Base-by-base conservation (phyloP, 805 yeast genomes). In the Zygosaccharomyces lentus region DNA sequence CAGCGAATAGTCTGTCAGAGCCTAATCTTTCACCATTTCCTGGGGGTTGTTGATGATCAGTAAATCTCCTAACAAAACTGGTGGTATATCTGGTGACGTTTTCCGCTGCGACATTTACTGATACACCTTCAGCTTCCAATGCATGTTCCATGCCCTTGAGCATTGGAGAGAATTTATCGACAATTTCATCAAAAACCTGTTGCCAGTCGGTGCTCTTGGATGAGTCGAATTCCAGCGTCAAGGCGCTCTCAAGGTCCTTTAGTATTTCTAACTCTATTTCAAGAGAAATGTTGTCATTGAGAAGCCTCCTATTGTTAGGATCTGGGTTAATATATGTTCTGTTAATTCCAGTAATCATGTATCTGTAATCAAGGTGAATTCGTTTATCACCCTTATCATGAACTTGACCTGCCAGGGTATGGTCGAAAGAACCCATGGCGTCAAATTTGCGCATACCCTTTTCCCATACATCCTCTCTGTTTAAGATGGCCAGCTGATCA, bases 181-280 rank as follows among this genome's bases (percentile, higher is more conserved):
- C 72, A n/a, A 80, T 72, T 27, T 64, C 69, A 39, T 69, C 71
- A 0, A 81, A 73, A 2, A 73, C 64, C 13, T 61, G 48, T 54
- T 75, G 80, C 87, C 87, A 81, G 55, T 81, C 62, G 0, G 76
- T 78, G 9, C 76, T 70, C 6, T 55, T 31, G 32, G 59, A 61
- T 4, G 79, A 76, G 45, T 71, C 63, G 17, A 66, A 68, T 2
- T 67, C 69, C 0, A 59, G 31, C 15, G 50, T 29, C 8, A 72
- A 50, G 8, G 57, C 51, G 0, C 37, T 15, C 27, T 64, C 72
- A 17, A 80, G 51, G 7, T 67, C 70, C 4, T 45, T 32, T 2
- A 73, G 53, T 10, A 80, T 55, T 1, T 65, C 65, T 1, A 55
- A 52, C 48, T 70, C 72, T 9, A 67, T 37, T 1, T 61, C 68